Evolutionary conservation across 768 basidiomycete species (phyloP), one percentile per base, ranked within the genome.

Genomic region (Phanerochaete carnosa): DNA sequence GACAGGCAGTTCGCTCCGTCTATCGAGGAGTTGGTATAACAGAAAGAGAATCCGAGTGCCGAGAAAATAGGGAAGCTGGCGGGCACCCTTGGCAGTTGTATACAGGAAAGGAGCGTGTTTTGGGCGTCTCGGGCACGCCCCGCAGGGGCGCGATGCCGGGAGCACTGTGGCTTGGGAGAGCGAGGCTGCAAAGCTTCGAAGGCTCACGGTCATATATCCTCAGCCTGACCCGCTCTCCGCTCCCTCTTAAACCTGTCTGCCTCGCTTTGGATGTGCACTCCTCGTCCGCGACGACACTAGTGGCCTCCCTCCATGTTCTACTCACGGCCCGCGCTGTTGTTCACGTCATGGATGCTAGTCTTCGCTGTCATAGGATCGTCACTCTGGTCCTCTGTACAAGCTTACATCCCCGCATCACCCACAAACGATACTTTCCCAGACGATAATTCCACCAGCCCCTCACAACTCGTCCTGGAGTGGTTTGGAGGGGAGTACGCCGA

Each of bases 401-500:
- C 76, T 0, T 94, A 93, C 71, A 82, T 90, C 62, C 92, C 92
- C 0, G 92, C 92, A 2, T 69, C 75, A 12, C 80, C 89, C 16
- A 88, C 88, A 33, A 94, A 94, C 70, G 77, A 82, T 58, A 86
- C 89, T 0, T 63, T 72, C 22, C 71, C 69, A 32, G 72, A 77
- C 67, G 75, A 77, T 57, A 85, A 87, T 69, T 73, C 80, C 23
- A 82, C 82, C 1, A 87, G 87, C 64, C 73, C 77, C 32, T 87
- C 86, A 2, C 79, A 76, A 25, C 77, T 94, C 53, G 72, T 78
- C 65, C 67, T 90, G 59, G 79, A 83, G 63, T 90, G 87, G 88
- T 82, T 79, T 69, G 74, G 83, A 43, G 80, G 80, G 80, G 46
- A 54, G 76, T 70, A 58, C 29, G 57, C 55, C 16, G 64, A 37